These are phyloP conservation scores for Lactarius tabidus DNA, from an alignment of 768 basidiomycete species.

Conservation along the genomic window DNA sequence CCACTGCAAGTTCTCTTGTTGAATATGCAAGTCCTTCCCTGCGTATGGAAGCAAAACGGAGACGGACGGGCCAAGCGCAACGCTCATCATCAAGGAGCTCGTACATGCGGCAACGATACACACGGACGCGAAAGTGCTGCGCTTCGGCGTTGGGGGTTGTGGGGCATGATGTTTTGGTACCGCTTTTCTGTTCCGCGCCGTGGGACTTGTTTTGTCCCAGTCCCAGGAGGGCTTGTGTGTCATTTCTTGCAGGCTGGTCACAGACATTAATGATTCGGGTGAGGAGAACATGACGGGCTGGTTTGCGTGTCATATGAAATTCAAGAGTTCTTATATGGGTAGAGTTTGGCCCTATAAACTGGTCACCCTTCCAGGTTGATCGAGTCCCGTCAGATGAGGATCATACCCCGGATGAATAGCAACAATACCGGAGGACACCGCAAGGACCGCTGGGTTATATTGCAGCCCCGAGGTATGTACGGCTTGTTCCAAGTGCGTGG, in stretches of 20 bases:
- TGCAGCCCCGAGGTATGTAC: no score
- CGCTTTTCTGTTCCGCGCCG: no score
- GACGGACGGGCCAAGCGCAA: constrained; percentile 27
- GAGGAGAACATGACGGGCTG: background rate
- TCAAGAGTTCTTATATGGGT: background rate
- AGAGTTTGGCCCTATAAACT: background rate
- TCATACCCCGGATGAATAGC: no score
- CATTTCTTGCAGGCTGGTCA: no score
- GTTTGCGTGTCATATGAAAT: background rate
- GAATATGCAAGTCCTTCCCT: constrained; percentile 44
- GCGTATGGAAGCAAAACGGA: constrained; percentile 32
- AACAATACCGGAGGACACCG: no score
- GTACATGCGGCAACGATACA: constrained; percentile 31
- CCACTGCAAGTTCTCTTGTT: constrained; percentile 59
- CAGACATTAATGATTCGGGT: background rate
- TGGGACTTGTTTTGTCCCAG: background rate
- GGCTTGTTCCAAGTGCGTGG: no score
- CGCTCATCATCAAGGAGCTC: constrained; percentile 32
- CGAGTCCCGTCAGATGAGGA: no score
- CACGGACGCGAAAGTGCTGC: constrained; percentile 12
- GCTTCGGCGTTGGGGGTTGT: background rate
- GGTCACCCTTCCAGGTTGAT: no score
- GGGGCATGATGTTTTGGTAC: no score
- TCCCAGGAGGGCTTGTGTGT: background rate
- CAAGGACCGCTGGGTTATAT: no score